A percentile compares a stretch with the other conserved stretches of the same genome.
These are phyloP conservation scores for Magnaporthiopsis incrustans DNA, from an alignment of 2,329 filamentous ascomycete genomes.

Conservation along the genomic window DNA sequence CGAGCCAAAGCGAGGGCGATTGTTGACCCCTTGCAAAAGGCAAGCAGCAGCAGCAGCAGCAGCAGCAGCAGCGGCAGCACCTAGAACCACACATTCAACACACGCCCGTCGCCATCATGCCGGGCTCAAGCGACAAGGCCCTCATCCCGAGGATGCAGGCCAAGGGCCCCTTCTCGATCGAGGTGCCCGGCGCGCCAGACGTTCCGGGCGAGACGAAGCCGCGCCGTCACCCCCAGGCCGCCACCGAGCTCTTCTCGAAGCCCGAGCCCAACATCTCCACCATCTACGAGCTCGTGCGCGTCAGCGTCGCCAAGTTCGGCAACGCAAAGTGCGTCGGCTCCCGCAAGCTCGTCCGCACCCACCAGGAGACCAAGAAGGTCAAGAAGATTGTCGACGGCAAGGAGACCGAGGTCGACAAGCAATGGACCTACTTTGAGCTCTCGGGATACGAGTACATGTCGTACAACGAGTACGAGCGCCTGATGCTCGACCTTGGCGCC, in stretches of 20 bases:
- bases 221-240: constrained; percentile 54
- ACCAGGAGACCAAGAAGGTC: constrained; percentile 79
- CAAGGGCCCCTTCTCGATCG: constrained; percentile 59
- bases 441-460: constrained; percentile 69
- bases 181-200: constrained; percentile 51
- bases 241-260: constrained; percentile 51
- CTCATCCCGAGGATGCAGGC: constrained; percentile 42
- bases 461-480: constrained; percentile 70
- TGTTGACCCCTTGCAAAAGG: neutral
- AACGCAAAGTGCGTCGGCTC: constrained; percentile 60
- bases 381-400: constrained; percentile 81
- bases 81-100: neutral
- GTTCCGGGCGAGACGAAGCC: constrained; percentile 68
- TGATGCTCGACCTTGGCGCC: constrained; percentile 58
- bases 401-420: constrained; percentile 72
- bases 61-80: neutral
- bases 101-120: constrained; percentile 10
- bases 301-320: constrained; percentile 56
- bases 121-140: constrained; percentile 8
- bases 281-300: constrained; percentile 66
- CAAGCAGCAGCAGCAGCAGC: neutral
- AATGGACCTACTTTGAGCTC: constrained; percentile 84
- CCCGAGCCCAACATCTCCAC: constrained; percentile 61
- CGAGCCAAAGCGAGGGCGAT: neutral
- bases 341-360: constrained; percentile 66